These are phyloP conservation scores for Ulota crispa DNA, from an alignment of 225 moss, liverwort and hornwort genomes.

Conservation along the genomic window DNA sequence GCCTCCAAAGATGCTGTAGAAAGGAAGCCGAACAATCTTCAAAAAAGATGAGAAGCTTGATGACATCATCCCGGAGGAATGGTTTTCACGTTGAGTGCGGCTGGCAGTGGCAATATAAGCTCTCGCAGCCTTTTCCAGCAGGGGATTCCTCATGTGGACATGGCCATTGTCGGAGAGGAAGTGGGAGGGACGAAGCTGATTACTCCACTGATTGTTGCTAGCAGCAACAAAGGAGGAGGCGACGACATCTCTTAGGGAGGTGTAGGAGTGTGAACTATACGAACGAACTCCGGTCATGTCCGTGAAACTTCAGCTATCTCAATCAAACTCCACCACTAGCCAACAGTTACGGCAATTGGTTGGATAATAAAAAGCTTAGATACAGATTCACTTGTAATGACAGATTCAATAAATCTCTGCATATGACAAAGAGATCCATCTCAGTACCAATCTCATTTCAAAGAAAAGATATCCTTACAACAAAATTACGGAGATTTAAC, in stretches of 20 bases:
- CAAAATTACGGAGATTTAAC: neutral
- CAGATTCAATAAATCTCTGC: neutral
- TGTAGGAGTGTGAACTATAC: constrained; percentile 39
- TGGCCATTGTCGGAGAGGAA: constrained; percentile 36
- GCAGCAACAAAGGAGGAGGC: constrained; percentile 31
- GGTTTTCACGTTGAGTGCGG: constrained; percentile 19
- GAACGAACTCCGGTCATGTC: constrained; percentile 39
- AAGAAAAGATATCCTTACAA: neutral
- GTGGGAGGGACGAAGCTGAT: constrained; percentile 22
- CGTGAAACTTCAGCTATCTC: constrained; percentile 10
- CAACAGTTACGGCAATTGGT: neutral
- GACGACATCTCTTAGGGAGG: constrained; percentile 52
- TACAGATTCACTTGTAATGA: neutral
- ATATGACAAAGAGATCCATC: neutral
- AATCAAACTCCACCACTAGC: constrained; percentile 8
- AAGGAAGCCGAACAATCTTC: constrained; percentile 35
- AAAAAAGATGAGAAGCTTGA: constrained; percentile 39
- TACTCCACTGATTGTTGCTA: constrained; percentile 28
- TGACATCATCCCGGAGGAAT: constrained; percentile 19
- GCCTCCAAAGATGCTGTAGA: constrained; percentile 39
- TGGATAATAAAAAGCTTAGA: neutral
- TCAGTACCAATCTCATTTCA: constrained; percentile 7
- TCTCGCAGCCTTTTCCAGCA: constrained; percentile 50
- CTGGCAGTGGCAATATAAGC: constrained; percentile 48
- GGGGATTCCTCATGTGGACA: constrained; percentile 51